Percentiles rank a stretch among this genome's conserved stretches.
Conservation (phyloP, 2,329 filamentous ascomycete genomes). For the Sclerotinia sclerotiorum region DNA sequence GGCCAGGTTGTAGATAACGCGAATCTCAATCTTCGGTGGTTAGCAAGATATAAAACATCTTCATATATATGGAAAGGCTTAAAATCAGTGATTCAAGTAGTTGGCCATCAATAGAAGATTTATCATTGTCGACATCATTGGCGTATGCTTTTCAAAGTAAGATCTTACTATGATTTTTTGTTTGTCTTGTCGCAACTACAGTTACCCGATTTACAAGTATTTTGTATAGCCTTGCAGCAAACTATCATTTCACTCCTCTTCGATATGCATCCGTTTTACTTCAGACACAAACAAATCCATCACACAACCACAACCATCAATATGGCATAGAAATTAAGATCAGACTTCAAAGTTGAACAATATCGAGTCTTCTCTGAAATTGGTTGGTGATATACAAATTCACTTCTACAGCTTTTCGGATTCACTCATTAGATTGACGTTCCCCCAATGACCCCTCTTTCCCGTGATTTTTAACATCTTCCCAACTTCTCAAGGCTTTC, state of each 20-base stretch:
- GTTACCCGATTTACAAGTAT: not conserved
- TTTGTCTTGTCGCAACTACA: not conserved
- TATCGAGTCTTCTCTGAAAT: not conserved
- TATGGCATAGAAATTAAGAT: not conserved
- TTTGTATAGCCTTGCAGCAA: not conserved
- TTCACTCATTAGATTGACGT: not conserved
- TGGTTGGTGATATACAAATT: not conserved
- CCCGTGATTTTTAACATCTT: not conserved
- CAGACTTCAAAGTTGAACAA: constrained; percentile 2
- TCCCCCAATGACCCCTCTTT: not conserved
- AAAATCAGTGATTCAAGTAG: not conserved
- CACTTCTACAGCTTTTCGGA: not conserved
- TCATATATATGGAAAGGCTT: not conserved
- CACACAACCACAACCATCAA: not conserved
- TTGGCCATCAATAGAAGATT: not conserved
- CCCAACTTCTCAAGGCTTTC: not conserved
- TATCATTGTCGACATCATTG: not conserved
- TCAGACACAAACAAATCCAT: not conserved
- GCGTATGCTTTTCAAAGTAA: too few relatives aligned
- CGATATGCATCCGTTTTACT: not conserved
- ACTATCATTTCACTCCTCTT: not conserved
- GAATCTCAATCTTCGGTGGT: not conserved
- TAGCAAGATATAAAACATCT: not conserved
- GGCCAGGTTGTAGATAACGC: not conserved
- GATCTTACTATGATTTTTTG: too few relatives aligned